Conservation (phyloP, 768 basidiomycete genomes). For the Sarcodon aspratus region DNA sequence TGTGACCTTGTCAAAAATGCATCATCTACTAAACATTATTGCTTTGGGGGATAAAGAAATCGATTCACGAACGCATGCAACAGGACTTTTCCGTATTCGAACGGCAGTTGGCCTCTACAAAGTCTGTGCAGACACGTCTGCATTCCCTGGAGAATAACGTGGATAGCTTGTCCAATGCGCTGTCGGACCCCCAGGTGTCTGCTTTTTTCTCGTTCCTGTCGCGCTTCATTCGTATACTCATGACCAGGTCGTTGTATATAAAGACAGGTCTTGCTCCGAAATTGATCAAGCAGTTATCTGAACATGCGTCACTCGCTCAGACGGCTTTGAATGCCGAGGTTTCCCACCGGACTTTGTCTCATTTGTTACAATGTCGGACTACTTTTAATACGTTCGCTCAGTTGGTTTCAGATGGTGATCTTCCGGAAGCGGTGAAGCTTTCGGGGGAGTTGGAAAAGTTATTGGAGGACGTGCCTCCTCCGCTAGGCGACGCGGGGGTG, state of each 20-base stretch:
- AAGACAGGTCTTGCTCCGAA: conserved; percentile 63
- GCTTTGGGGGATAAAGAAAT: conserved; percentile 27
- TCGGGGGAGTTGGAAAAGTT: conserved; percentile 29
- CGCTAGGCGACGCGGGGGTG: conserved; percentile 40
- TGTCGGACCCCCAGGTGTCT: conserved; percentile 53
- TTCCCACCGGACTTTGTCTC: conserved; percentile 36
- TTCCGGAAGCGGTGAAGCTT: conserved; percentile 50
- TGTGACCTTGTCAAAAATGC: neutral
- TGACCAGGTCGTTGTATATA: conserved; percentile 1
- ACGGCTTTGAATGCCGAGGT: conserved; percentile 44
- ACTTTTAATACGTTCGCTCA: conserved; percentile 28
- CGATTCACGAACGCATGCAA: conserved; percentile 65
- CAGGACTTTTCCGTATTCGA: conserved; percentile 53
- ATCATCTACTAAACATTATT: neutral
- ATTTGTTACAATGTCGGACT: conserved; percentile 40
- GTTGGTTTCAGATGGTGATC: conserved; percentile 37
- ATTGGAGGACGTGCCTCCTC: conserved; percentile 35
- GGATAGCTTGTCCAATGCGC: conserved; percentile 31
- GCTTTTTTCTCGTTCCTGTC: neutral
- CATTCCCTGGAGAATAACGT: conserved; percentile 40
- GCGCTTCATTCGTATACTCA: conserved; percentile 4
- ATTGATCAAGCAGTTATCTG: conserved; percentile 40
- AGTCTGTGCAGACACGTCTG: conserved; percentile 51
- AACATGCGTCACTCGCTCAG: conserved; percentile 55
- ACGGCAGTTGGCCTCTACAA: conserved; percentile 47